Evolutionary conservation across 2,329 filamentous ascomycete species (phyloP).

Genomic region (Penicillium sp.): DNA sequence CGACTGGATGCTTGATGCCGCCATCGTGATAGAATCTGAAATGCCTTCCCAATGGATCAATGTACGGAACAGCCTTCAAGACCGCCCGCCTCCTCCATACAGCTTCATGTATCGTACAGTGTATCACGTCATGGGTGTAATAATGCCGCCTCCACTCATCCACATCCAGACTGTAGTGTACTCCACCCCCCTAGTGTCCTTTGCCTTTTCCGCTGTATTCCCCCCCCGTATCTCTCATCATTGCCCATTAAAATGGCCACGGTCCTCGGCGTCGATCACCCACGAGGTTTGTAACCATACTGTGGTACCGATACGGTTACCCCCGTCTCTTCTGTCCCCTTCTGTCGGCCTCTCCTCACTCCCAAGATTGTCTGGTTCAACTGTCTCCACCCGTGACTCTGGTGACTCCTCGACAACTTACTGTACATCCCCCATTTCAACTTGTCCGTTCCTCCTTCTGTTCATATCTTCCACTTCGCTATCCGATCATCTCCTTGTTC

Average conservation of each 20-base stretch:
- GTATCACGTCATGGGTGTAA: too few species aligned
- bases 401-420: conserved; percentile 1
- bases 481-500: conserved; percentile 16
- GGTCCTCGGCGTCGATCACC: conserved; percentile 2
- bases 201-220: not conserved
- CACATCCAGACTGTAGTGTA: too few species aligned
- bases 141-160: too few species aligned
- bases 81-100: too few species aligned
- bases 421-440: conserved; percentile 10
- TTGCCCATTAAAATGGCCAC: conserved; percentile 1
- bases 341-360: not conserved
- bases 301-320: conserved; percentile 2
- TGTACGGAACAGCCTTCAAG: not conserved
- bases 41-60: not conserved
- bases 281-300: conserved; percentile 18
- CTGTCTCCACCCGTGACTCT: conserved; percentile 1
- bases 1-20: too few species aligned
- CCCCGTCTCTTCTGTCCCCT: not conserved
- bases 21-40: too few species aligned
- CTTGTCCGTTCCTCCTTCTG: conserved; percentile 12
- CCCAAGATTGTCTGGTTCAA: not conserved
- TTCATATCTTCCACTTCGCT: conserved; percentile 15
- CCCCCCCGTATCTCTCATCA: not conserved
- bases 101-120: too few species aligned
- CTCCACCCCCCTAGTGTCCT: not conserved